These are phyloP conservation scores for Penicillium sp. DNA, from an alignment of 2,329 filamentous ascomycete species.

Conservation along the genomic window DNA sequence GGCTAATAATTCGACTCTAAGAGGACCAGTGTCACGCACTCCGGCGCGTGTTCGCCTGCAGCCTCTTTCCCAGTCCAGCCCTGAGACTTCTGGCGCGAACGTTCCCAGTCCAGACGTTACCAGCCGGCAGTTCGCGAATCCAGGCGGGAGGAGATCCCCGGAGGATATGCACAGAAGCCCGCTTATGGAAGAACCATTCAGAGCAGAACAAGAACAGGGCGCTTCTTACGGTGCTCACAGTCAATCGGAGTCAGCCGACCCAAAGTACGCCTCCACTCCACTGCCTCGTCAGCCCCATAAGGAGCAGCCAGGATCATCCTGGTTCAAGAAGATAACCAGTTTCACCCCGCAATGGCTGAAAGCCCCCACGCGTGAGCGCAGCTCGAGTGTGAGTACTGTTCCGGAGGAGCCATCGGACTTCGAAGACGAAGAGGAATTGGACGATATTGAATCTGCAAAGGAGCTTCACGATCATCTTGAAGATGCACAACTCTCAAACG, in stretches of 20 bases:
- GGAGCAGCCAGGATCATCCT: conserved; percentile 33
- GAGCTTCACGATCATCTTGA: conserved; percentile 15
- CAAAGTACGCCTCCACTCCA: conserved; percentile 24
- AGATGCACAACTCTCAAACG: conserved; percentile 14
- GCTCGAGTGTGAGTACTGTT: conserved; percentile 15
- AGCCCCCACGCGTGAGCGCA: conserved; percentile 25
- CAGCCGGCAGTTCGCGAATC: neutral
- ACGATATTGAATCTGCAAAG: conserved; percentile 15
- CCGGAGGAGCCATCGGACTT: conserved; percentile 10
- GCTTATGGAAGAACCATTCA: conserved; percentile 1
- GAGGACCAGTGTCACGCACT: conserved; percentile 17
- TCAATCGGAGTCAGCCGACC: conserved; percentile 16
- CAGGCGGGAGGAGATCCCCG: neutral
- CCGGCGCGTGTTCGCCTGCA: conserved; percentile 23
- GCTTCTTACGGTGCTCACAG: conserved; percentile 15
- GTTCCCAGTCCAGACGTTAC: neutral
- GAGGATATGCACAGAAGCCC: neutral
- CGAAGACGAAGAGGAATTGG: conserved; percentile 19
- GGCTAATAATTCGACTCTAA: conserved; percentile 14
- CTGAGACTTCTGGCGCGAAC: conserved; percentile 8
- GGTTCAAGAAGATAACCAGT: conserved; percentile 37
- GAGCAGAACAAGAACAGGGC: conserved; percentile 9
- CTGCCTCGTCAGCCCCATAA: conserved; percentile 14
- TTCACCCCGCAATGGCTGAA: conserved; percentile 36
- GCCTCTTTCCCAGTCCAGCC: conserved; percentile 27